Evolutionary conservation across 495 filamentous ascomycete species (phyloP).

Genomic region (Eremomyces bilateralis): DNA sequence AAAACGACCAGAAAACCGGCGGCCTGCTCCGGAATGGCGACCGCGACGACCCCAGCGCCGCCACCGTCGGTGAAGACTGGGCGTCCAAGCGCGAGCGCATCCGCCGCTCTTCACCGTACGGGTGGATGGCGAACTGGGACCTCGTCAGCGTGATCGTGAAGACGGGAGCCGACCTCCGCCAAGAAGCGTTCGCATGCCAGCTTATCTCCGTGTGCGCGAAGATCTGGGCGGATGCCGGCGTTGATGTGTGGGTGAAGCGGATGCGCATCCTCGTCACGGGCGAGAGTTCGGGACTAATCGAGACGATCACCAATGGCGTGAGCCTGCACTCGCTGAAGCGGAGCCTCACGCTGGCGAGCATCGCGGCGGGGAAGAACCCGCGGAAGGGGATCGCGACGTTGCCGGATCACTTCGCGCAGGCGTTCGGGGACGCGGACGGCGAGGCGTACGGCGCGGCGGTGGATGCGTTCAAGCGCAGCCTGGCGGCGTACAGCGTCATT

Average conservation of each 20-base stretch:
- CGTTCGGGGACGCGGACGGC: slow-evolving; percentile 40
- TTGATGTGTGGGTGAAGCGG: slow-evolving; percentile 57
- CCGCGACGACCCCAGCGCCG: slow-evolving; percentile 58
- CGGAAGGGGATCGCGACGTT: slow-evolving; percentile 46
- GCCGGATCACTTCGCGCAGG: slow-evolving; percentile 54
- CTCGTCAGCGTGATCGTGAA: slow-evolving; percentile 62
- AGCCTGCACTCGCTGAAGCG: slow-evolving; percentile 56
- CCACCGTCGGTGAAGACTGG: slow-evolving; percentile 63
- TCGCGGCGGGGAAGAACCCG: slow-evolving; percentile 42
- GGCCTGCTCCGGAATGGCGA: slow-evolving; percentile 54
- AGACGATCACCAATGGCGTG: slow-evolving; percentile 63
- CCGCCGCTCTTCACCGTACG: slow-evolving; percentile 50
- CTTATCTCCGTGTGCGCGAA: slow-evolving; percentile 52
- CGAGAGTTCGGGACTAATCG: slow-evolving; percentile 54
- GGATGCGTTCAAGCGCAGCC: slow-evolving; percentile 45
- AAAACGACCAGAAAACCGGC: slow-evolving; percentile 60
- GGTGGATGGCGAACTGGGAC: slow-evolving; percentile 64
- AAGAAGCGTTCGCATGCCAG: slow-evolving; percentile 63
- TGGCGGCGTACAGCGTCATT: slow-evolving; percentile 57
- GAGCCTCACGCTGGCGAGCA: slow-evolving; percentile 43
- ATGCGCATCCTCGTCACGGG: slow-evolving; percentile 65
- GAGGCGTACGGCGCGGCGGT: slow-evolving; percentile 39
- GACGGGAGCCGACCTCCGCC: slow-evolving; percentile 51
- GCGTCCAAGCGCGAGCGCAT: slow-evolving; percentile 54
- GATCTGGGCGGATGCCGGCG: slow-evolving; percentile 48